Evolutionary conservation across 257 asterid genomes (phyloP), one percentile per base, ranked within the genome.

Genomic region (Ilex asprella): DNA sequence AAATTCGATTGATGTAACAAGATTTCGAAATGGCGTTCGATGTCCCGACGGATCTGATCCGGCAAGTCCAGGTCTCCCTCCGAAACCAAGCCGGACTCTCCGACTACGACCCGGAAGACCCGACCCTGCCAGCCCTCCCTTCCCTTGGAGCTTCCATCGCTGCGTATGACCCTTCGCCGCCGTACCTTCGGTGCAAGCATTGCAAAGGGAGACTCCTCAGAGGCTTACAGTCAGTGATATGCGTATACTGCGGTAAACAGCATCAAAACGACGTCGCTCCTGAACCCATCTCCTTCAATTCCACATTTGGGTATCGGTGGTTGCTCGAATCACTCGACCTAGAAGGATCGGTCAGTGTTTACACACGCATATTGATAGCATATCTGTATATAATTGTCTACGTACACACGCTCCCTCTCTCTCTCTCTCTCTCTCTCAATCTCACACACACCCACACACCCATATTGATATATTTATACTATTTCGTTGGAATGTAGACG

Each of bases 281-380:
- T 2, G 87, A 75, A 14, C 87, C 90, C 30, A 78, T 91, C 57
- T 64, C 70, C 61, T 91, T 86, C 61, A 77, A 75, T 35, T 82
- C 86, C 62, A 84, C 89, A 63, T 35, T 79, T 62, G 95, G 85
- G 31, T 88, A 84, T 56, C 79, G 67, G 63, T 86, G 93, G 89
- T 54, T 91, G 76, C 89, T 91, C 59, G 85, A 73, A 43, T 82
- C 86, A 15, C 96, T 91, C 61, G 72, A 64, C 29, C 88, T 91
- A 62, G 88, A 86, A 84, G 96, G 98, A 84, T 91, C 98, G 84
- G 98, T 91, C 75, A 51, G 89, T 15, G 63, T 55, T 13, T 58
- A 3, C 7, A 35, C 8, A 3, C 41, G 41, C 8, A 35, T 35
- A 21, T 21, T 21, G 27, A 21, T 0, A 21, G 1, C 27, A 21